Conservation (phyloP, 2,329 filamentous ascomycete species). For the Colletotrichum coccodes region DNA sequence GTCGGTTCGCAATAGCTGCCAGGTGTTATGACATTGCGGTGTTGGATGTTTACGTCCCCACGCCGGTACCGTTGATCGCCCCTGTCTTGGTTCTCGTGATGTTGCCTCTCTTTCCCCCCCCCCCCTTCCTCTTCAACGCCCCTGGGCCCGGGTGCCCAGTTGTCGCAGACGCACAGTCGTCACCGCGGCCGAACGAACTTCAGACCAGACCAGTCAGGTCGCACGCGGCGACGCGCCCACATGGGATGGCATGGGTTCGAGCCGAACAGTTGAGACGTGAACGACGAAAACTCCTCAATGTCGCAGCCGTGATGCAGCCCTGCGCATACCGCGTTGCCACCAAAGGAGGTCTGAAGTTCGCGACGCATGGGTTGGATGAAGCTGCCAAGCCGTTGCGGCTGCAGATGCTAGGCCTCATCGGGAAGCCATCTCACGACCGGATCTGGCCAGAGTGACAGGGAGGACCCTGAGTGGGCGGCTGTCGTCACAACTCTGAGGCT, state of each 20-base stretch:
- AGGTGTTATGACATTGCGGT: not conserved
- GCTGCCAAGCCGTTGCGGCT: slow-evolving; percentile 33
- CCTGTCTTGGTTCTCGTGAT: slow-evolving; percentile 9
- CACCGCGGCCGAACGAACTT: not conserved
- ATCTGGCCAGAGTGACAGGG: slow-evolving; percentile 10
- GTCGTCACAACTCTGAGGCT: slow-evolving; percentile 20
- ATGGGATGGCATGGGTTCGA: slow-evolving; percentile 24
- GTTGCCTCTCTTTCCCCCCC: not conserved
- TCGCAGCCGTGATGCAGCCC: not conserved
- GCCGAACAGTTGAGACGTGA: slow-evolving; percentile 19
- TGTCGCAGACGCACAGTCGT: not conserved
- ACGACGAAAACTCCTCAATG: not conserved
- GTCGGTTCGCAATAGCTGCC: slow-evolving; percentile 4
- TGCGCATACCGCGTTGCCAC: not conserved
- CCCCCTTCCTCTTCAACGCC: not conserved
- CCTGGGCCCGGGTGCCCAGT: not conserved
- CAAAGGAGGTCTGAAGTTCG: slow-evolving; percentile 3
- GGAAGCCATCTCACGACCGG: slow-evolving; percentile 10
- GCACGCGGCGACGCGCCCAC: not conserved
- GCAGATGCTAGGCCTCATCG: slow-evolving; percentile 9
- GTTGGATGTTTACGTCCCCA: slow-evolving; percentile 14
- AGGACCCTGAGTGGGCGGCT: not conserved
- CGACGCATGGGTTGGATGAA: slow-evolving; percentile 27
- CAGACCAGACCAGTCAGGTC: not conserved
- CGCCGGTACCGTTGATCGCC: not conserved